Evolutionary conservation across 768 basidiomycete species (phyloP).

Genomic region (Macrolepiota fuliginosa): DNA sequence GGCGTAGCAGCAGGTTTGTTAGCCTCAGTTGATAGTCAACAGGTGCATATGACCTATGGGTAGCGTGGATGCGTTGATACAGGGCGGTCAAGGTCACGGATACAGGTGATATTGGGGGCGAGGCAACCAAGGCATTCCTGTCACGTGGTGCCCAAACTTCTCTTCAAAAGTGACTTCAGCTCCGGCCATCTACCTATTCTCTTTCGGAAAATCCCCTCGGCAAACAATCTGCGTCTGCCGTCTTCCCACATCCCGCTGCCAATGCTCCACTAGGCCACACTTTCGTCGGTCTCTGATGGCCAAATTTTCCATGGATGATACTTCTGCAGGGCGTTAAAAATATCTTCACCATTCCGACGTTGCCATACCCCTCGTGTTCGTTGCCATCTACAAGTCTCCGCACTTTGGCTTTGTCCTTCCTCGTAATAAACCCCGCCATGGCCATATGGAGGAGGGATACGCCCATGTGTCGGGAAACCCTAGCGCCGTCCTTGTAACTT

Average conservation of each 20-base stretch:
- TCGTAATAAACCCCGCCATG: conserved; percentile 96
- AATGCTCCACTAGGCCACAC: conserved; percentile 66
- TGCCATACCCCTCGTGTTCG: conserved; percentile 99
- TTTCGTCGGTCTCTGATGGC: conserved; percentile 95
- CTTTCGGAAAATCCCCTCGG: conserved; percentile 44
- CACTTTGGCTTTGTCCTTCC: conserved; percentile 96
- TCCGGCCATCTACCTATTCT: too few species aligned
- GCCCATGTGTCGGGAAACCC: conserved; percentile 95
- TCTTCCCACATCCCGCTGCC: conserved; percentile 38
- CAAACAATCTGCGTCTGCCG: conserved; percentile 32
- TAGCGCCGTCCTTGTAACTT: conserved; percentile 96
- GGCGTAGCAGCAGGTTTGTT: too few species aligned
- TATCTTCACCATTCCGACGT: conserved; percentile 96
- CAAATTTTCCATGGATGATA: conserved; percentile 99
- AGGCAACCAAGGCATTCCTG: too few species aligned
- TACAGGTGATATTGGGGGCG: too few species aligned
- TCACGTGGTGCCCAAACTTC: too few species aligned
- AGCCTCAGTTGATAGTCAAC: too few species aligned
- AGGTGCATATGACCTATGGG: too few species aligned
- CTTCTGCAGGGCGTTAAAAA: conserved; percentile 94
- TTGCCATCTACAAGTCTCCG: conserved; percentile 95
- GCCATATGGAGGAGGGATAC: conserved; percentile 99
- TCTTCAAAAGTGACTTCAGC: too few species aligned
- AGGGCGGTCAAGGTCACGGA: too few species aligned
- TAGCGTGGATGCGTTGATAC: too few species aligned